Evolutionary conservation across 139 green algal species (phyloP), one percentile per base, ranked within the genome.

Genomic region (Micractinium conductrix): DNA sequence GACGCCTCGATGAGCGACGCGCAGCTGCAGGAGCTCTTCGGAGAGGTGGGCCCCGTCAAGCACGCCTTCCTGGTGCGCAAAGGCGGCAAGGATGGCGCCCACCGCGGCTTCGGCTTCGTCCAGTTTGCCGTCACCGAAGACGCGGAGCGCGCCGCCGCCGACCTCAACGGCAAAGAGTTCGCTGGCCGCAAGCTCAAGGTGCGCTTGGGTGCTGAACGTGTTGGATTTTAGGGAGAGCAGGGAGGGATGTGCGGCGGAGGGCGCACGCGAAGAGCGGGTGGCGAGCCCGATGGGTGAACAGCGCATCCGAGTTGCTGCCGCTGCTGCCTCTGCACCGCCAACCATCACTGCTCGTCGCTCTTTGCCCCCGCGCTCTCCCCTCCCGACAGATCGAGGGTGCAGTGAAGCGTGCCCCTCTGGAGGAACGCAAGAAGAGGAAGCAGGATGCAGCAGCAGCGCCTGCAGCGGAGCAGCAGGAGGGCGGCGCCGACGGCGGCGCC

Each of bases 91-190:
- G 69, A 74, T 28, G 53, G 22, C 24, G 62, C 63, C 40, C 87
- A 92, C 71, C 90, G 89, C 53, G 96, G 96, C 37, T 97, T 93
- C 73, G 96, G 94, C 35, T 98, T 97, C 68, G 95, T 98, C 58
- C 86, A 94, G 48, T 98, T 93, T 89, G 92, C 96, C 0, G 71
- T 98, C 55, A 72, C 83, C 28, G 94, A 98, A 78, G 96, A 98
- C 83, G 96, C 96, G 16, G 87, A 92, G 42, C 85, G 90, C 0
- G 96, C 96, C 14, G 89, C 94, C 2, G 37, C 87, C 37, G 84
- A 96, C 79, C 86, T 97, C 2, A 78, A 95, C 33, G 93, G 93
- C 21, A 88, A 73, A 9, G 45, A 81, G 8, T 40, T 98, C 65
- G 85, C 58, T 3, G 94, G 95, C 40, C 50, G 95, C 2, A 95